Evolutionary conservation across 192 early-diverging fungal genomes (phyloP).

Genomic region (Coemansia sp.): DNA sequence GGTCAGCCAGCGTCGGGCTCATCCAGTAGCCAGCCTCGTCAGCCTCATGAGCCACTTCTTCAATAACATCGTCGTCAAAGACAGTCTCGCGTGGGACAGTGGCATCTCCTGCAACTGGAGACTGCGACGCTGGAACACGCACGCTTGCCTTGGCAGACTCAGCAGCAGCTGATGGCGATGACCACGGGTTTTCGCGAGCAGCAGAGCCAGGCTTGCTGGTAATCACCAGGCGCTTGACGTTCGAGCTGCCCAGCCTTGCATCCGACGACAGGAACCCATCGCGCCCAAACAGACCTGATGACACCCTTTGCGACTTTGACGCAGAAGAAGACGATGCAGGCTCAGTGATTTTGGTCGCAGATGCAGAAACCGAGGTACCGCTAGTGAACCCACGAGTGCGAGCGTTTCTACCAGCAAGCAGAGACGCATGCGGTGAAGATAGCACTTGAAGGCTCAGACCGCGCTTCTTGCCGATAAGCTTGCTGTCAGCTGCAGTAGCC

Average conservation of each 20-base stretch:
- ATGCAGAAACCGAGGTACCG: constrained; percentile 26
- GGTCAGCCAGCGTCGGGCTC: constrained; percentile 67
- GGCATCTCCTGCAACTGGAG: too few species aligned
- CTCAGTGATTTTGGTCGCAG: constrained; percentile 30
- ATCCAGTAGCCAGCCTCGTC: constrained; percentile 62
- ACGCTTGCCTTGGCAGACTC: too few species aligned
- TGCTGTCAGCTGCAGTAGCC: constrained; percentile 34
- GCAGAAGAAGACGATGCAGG: too few species aligned
- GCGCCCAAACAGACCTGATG: constrained; percentile 31
- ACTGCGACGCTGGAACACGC: too few species aligned
- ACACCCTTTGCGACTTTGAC: background rate
- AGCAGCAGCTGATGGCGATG: constrained; percentile 12
- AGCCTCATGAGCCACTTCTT: constrained; percentile 34
- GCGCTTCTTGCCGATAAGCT: constrained; percentile 61
- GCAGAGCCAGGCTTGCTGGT: constrained; percentile 43
- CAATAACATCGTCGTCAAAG: too few species aligned
- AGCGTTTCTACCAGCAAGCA: constrained; percentile 56
- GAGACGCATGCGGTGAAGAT: constrained; percentile 66
- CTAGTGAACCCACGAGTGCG: constrained; percentile 69
- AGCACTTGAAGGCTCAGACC: constrained; percentile 69
- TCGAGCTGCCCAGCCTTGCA: constrained; percentile 67
- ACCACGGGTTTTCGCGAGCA: background rate
- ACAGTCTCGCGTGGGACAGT: too few species aligned
- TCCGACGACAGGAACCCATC: constrained; percentile 62
- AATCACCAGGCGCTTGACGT: constrained; percentile 70